Base-by-base conservation (phyloP, 306 rosid genomes). In the Elaeagnus macrophylla region DNA sequence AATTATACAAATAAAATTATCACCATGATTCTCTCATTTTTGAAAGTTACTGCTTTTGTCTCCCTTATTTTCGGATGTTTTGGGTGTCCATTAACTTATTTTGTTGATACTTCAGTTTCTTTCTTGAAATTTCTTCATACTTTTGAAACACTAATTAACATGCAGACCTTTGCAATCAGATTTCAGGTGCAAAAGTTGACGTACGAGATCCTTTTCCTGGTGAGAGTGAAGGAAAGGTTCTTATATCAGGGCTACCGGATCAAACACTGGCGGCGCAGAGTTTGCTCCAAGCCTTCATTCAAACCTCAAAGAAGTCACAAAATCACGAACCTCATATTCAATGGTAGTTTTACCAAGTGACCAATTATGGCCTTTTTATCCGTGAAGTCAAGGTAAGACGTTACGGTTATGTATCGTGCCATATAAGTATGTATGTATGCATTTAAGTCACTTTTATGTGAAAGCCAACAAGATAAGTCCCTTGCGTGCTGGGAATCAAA, bases 211-310 rank as follows among this genome's bases (percentile, higher is more conserved):
- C 89, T 56, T 43, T 64, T 32, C 67, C 8, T 19, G 81, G 85
- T 11, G 72, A 59, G 68, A 68, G 66, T 62, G 76, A 69, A 59
- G 89, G 85, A 41, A 79, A 61, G 78, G 81, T 79, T 53, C 70
- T 82, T 17, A 70, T 82, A 73, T 82, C 89, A 14, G 89, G 89
- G 57, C 73, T 82, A 57, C 89, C 85, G 13, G 83, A 79, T 73
- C 80, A 79, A 76, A 73, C 89, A 47, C 66, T 70, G 36, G 80
- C 80, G 15, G 89, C 89, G 0, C 83, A 82, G 66, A 78, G 89
- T 63, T 62, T 82, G 68, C 89, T 82, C 60, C 89, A 79, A 60
- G 89, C 89, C 8, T 82, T 82, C 71, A 71, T 82, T 67, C 78
- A 78, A 63, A 42, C 69, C 3, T 72, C 61, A 40, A 64, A 64